phyloP scores from a whole-genome alignment of 805 yeast species.

The Debaryomyces tyrocola region DNA sequence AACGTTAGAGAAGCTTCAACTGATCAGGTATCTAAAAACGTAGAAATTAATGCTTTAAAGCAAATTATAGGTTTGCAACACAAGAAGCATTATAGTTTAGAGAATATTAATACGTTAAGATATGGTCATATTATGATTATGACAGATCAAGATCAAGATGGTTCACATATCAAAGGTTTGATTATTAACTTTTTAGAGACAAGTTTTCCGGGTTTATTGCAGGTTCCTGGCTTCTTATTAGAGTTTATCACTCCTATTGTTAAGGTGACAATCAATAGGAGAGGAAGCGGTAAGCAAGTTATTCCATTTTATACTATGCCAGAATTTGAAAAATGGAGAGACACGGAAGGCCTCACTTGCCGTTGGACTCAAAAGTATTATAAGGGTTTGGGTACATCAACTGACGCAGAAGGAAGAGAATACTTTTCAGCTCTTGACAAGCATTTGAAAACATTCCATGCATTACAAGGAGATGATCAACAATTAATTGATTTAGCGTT shows the following conservation, averaged over 20 bases:
- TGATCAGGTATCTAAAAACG: slow-evolving; percentile 91
- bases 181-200: slow-evolving; percentile 90
- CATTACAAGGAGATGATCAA: slow-evolving; percentile 75
- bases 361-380: slow-evolving; percentile 94
- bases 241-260: slow-evolving; percentile 97
- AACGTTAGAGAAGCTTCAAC: slow-evolving; percentile 96
- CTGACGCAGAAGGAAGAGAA: slow-evolving; percentile 77
- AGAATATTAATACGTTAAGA: slow-evolving; percentile 70
- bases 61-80: slow-evolving; percentile 96
- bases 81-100: slow-evolving; percentile 67
- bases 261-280: slow-evolving; percentile 70
- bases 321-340: slow-evolving; percentile 93
- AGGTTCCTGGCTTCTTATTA: slow-evolving; percentile 85
- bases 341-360: slow-evolving; percentile 66
- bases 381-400: slow-evolving; percentile 98
- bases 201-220: slow-evolving; percentile 89
- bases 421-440: slow-evolving; percentile 82
- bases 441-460: slow-evolving; percentile 83
- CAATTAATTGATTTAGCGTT: slow-evolving; percentile 86
- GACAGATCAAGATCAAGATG: slow-evolving; percentile 99
- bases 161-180: slow-evolving; percentile 95
- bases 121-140: slow-evolving; percentile 98
- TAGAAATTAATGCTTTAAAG: slow-evolving; percentile 92
- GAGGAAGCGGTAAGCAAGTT: slow-evolving; percentile 46
- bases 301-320: slow-evolving; percentile 92